Evolutionary conservation across 164 flowering plant species (phyloP).

Genomic region (Magnolia sinica): DNA sequence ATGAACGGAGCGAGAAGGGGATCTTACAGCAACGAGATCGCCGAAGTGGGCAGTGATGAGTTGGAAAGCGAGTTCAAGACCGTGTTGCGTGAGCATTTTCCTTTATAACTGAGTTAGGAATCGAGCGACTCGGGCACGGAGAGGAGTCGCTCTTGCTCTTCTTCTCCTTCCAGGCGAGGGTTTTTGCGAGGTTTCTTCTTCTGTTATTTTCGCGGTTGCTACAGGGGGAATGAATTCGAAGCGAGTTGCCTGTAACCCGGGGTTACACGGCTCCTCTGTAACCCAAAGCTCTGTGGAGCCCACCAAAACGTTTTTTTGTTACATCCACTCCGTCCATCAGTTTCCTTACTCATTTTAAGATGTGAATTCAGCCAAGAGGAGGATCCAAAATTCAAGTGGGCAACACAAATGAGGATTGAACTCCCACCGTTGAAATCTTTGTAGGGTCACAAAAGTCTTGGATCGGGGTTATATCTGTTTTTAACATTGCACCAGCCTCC

Average conservation of each 20-base stretch:
- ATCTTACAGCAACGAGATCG: conserved; percentile 58
- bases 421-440: too few species aligned
- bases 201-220: neutral
- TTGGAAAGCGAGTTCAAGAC: conserved; percentile 61
- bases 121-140: neutral
- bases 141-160: neutral
- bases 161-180: neutral
- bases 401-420: too few species aligned
- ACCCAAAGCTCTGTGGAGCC: too few species aligned
- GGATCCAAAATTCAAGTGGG: too few species aligned
- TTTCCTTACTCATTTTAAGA: too few species aligned
- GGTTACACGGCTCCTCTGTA: neutral
- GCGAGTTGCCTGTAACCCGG: neutral
- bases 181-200: neutral
- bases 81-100: conserved; percentile 47
- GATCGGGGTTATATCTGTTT: too few species aligned
- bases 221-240: neutral
- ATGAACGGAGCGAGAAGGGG: neutral
- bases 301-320: too few species aligned
- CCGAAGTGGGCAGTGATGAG: conserved; percentile 69
- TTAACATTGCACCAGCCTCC: too few species aligned
- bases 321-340: too few species aligned
- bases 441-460: too few species aligned
- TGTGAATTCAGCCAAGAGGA: too few species aligned
- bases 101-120: neutral